Conservation (phyloP, 2,329 filamentous ascomycete genomes). For the Sporothrix pseudoabietina region DNA sequence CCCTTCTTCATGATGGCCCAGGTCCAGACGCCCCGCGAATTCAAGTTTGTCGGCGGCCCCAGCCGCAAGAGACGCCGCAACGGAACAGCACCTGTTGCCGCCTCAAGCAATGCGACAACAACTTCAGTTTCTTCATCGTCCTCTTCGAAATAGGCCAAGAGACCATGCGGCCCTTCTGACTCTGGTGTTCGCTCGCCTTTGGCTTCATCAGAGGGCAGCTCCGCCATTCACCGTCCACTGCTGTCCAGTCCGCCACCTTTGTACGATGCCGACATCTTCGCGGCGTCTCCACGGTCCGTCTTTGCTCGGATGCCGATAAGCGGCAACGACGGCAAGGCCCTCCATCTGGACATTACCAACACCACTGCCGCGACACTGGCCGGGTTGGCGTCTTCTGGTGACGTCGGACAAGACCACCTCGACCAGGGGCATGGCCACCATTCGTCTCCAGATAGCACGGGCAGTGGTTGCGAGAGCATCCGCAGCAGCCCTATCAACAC, state of each 20-base stretch:
- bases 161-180: not conserved
- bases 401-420: not conserved
- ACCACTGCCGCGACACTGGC: constrained; percentile 8
- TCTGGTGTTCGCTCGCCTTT: not conserved
- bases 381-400: not conserved
- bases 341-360: constrained; percentile 21
- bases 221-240: not conserved
- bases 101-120: not conserved
- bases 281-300: constrained; percentile 12
- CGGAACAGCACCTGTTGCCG: not conserved
- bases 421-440: not conserved
- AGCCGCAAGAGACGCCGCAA: constrained; percentile 35
- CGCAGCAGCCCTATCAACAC: not conserved
- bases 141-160: constrained; percentile 10
- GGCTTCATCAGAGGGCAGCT: not conserved
- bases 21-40: constrained; percentile 33
- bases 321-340: not conserved
- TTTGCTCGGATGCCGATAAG: not conserved
- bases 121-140: not conserved
- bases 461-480: constrained; percentile 3
- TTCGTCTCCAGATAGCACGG: not conserved
- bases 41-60: constrained; percentile 37
- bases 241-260: constrained; percentile 1
- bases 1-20: constrained; percentile 13
- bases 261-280: constrained; percentile 6